These are phyloP conservation scores for Hypholoma fasciculare DNA, from an alignment of 768 basidiomycete genomes.

Conservation along the genomic window DNA sequence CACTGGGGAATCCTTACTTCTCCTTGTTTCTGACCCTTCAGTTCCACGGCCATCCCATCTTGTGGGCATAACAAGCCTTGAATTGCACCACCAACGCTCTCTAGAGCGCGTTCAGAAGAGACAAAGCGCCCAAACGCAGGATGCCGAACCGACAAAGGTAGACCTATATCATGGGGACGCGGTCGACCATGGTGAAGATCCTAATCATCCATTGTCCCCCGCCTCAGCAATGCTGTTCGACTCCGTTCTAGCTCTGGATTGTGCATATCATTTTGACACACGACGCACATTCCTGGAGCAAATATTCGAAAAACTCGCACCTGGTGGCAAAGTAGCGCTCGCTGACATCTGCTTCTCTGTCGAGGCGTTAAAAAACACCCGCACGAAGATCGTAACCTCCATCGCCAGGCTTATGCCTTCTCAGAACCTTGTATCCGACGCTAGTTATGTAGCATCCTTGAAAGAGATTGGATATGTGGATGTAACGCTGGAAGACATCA, in stretches of 20 bases:
- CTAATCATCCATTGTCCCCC: constrained; percentile 46
- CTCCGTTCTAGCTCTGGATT: constrained; percentile 61
- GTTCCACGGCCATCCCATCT: constrained; percentile 48
- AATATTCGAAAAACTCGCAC: constrained; percentile 41
- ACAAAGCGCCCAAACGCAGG: constrained; percentile 13
- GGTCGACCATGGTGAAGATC: constrained; percentile 30
- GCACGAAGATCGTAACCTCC: constrained; percentile 26
- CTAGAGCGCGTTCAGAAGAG: constrained; percentile 36
- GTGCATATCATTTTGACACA: constrained; percentile 67
- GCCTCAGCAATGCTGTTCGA: constrained; percentile 35
- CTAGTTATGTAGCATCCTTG: constrained; percentile 46
- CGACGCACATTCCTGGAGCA: constrained; percentile 54
- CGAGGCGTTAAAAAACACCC: constrained; percentile 20
- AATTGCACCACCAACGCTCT: constrained; percentile 47
- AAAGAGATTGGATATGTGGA: constrained; percentile 51
- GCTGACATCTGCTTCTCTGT: constrained; percentile 60
- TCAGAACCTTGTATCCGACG: constrained; percentile 47
- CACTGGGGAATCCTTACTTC: constrained; percentile 63
- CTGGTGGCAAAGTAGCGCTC: constrained; percentile 55
- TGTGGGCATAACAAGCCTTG: constrained; percentile 59
- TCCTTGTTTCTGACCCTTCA: constrained; percentile 46
- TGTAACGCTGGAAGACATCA: constrained; percentile 57
- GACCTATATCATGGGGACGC: constrained; percentile 52
- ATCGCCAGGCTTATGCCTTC: constrained; percentile 45
- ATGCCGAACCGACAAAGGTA: constrained; percentile 28